These are phyloP conservation scores for Botrytis galanthina DNA, from an alignment of 2,329 filamentous ascomycete genomes.

Conservation along the genomic window DNA sequence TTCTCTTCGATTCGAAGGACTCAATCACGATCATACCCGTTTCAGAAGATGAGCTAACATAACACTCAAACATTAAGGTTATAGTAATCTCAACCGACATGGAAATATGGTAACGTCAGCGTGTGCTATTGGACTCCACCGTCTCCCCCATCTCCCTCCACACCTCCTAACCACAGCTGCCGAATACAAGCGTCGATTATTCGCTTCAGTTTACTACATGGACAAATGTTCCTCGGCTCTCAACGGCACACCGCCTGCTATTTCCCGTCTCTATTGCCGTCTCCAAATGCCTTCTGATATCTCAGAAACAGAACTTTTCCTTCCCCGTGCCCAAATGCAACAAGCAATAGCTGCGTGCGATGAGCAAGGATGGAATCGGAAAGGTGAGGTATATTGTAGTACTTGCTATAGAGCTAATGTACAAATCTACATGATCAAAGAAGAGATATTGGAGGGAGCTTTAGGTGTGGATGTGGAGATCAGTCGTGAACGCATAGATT, in stretches of 20 bases:
- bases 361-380: conserved; percentile 32
- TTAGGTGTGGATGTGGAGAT: conserved; percentile 31
- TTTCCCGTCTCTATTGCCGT: conserved; percentile 32
- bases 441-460: conserved; percentile 36
- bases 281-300: conserved; percentile 33
- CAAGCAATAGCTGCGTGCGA: conserved; percentile 24
- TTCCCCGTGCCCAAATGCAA: conserved; percentile 22
- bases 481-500: conserved; percentile 15
- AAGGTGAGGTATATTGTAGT: conserved; percentile 24
- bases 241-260: conserved; percentile 32
- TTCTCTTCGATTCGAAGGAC: background rate
- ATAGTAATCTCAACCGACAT: conserved; percentile 26
- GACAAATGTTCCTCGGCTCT: conserved; percentile 34
- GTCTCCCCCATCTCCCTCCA: conserved; percentile 27
- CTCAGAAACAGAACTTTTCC: conserved; percentile 29
- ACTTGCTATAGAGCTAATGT: conserved; percentile 27
- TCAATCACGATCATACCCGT: background rate
- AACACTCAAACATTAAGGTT: conserved; percentile 22
- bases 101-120: conserved; percentile 32
- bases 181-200: conserved; percentile 35
- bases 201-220: conserved; percentile 29
- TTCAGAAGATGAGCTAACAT: background rate
- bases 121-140: conserved; percentile 33
- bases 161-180: conserved; percentile 30
- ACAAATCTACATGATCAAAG: conserved; percentile 25